Base-by-base conservation (phyloP, 1,284 basidiomycete genomes). In the Cerrena zonata region DNA sequence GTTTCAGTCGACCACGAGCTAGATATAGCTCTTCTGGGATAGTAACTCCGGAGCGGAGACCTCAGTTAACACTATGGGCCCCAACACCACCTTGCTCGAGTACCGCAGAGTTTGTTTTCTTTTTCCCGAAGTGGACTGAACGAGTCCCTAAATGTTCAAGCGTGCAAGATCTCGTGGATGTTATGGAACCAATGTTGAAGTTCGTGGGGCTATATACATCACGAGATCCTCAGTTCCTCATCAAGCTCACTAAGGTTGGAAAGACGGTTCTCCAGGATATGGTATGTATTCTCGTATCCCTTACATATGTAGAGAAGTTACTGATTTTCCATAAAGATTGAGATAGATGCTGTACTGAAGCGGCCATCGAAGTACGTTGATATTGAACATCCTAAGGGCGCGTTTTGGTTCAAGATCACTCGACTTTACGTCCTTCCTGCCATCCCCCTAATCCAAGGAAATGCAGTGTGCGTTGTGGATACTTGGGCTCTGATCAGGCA, bases 371-470 rank as follows among this genome's bases (percentile, higher is more conserved):
- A 5, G 75, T 77, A 46, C 69, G n/a, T 72, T 34, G 77, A 84
- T 53, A 69, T 73, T 1, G 73, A 75, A 12, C 64, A 84, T 61
- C 81, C 84, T 19, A 69, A 80, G 38, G 76, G 80, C 25, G 49
- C 65, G 22, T 86, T 87, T 62, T 99, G 96, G 95, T 83, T 86
- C 63, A 82, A 80, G 58, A 73, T 95, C 47, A 66, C 94, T 45
- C 86, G 95, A 3, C 68, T 79, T 24, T 89, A 90, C 62, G 75
- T 99, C 23, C 76, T 99, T 2, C 95, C 95, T 0, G 86, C 91
- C 0, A 76, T 98, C 5, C 84, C 92, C 24, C 78, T 96, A 44
- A 88, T 93, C 48, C 80, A 85, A 38, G 85, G 88, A 27, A 92
- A 93, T 60, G 89, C 90, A 5, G 84, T 93, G 5, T 89, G 86